Evolutionary conservation across 805 yeast genomes (phyloP), one percentile per base, ranked within the genome.

Genomic region (Cyberlindnera amylophila): DNA sequence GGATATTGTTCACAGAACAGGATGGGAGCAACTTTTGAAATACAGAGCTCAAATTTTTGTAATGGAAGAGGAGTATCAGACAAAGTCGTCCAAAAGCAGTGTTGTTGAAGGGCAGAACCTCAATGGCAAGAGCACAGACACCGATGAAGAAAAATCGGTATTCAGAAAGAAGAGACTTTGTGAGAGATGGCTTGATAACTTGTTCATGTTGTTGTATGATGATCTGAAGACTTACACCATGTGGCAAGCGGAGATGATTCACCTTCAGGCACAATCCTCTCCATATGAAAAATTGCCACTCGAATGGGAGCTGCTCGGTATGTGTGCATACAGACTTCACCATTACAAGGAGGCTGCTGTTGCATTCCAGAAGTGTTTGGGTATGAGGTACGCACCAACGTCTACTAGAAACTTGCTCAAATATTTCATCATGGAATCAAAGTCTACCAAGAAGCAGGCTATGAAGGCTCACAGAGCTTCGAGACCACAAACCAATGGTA

Each of bases 271-370:
- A 6, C 96, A 88, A 61, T 86, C 87, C 62, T 72, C 87, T 61
- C 81, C 79, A 33, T 85, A 83, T 61, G 79, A 77, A 53, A 89
- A 86, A 58, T 69, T 82, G 23, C 81, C 96, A 0, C 67, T 84
- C 44, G 97, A 90, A 63, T 90, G 97, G 96, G 96, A 95, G 64
- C 70, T 87, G 28, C 71, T 90, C 48, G 99, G 99, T 2, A 70
- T 79, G 53, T 81, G 89, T 37, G 95, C 98, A 1, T 77, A 74
- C 54, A 76, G 99, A 50, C 71, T 95, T 51, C 88, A 89, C 49
- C 96, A 91, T 61, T 72, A 68, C 50, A 86, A 82, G 52, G 97
- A 89, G 63, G 96, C 97, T 0, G 80, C 90, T 0, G 75, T 75
- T 36, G 96, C 98, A 8, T 90, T 85, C 65, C 73, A 77, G 44